Conservation (phyloP, 1,139 yeast species). For the Petasospora fabianii region DNA sequence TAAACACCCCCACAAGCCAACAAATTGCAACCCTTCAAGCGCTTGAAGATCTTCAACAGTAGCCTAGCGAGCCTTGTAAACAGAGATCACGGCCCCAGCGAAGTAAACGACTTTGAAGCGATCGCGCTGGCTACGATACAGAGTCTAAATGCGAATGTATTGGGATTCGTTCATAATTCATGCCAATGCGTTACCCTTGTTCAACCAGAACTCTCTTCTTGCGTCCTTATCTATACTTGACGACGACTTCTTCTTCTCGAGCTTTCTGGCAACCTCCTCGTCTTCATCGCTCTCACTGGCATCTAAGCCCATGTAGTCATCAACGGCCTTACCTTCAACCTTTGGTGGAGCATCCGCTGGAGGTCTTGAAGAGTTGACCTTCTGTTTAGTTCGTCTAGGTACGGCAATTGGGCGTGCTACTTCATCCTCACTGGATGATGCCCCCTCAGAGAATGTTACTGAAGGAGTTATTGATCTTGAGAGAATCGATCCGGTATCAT, state of each 20-base stretch:
- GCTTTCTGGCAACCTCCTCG: constrained; percentile 1
- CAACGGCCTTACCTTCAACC: constrained; percentile 26
- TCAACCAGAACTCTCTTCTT: constrained; percentile 42
- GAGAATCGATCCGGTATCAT: constrained; percentile 2
- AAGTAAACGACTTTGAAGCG: too few relatives aligned
- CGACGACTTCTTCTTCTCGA: constrained; percentile 9
- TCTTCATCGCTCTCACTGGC: constrained; percentile 13
- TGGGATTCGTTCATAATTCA: neutral
- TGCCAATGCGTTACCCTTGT: constrained; percentile 34
- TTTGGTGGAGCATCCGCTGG: constrained; percentile 7
- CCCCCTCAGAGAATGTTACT: constrained; percentile 11
- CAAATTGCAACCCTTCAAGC: too few relatives aligned
- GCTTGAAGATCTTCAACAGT: too few relatives aligned
- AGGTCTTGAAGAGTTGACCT: too few relatives aligned
- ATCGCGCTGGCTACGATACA: neutral
- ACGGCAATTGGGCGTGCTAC: neutral
- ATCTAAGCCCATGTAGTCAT: constrained; percentile 33
- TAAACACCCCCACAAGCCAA: too few relatives aligned
- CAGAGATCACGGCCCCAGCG: too few relatives aligned
- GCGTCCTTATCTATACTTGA: constrained; percentile 31
- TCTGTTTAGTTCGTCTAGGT: constrained; percentile 2
- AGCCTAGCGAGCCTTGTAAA: too few relatives aligned
- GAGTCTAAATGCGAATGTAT: neutral
- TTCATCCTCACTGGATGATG: constrained; percentile 16
- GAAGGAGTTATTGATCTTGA: constrained; percentile 5